Evolutionary conservation across 2,329 filamentous ascomycete species (phyloP).

Genomic region (Periconia sp.): DNA sequence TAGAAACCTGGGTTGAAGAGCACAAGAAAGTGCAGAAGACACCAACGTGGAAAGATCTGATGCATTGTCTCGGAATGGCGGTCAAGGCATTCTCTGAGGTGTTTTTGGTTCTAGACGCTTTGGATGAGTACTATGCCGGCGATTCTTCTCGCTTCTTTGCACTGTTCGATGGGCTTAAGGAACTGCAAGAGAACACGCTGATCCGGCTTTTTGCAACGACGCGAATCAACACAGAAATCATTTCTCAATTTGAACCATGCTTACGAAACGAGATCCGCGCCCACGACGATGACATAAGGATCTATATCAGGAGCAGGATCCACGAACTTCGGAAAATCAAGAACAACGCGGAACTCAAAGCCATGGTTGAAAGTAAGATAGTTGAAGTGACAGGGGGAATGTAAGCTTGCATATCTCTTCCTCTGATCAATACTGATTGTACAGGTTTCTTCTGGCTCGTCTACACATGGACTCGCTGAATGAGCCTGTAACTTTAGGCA

Average conservation of each 20-base stretch:
- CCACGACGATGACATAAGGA: not conserved
- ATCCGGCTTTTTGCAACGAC: not conserved
- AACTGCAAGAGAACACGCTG: not conserved
- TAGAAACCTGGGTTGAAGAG: not conserved
- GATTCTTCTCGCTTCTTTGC: not conserved
- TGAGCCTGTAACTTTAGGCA: not conserved
- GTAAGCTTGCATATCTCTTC: not conserved
- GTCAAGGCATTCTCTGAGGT: not conserved
- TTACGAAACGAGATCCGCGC: not conserved
- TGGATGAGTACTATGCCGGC: constrained; percentile 23
- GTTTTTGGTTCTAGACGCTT: constrained; percentile 27
- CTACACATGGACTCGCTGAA: not conserved
- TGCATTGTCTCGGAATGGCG: not conserved
- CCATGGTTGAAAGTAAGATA: not conserved
- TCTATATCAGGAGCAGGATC: not conserved
- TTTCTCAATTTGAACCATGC: not conserved
- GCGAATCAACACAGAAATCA: not conserved
- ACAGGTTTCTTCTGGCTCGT: constrained; percentile 4
- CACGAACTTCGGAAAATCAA: not conserved
- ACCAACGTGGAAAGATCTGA: not conserved
- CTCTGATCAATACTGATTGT: not conserved
- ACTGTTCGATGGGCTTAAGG: not conserved
- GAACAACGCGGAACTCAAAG: not conserved
- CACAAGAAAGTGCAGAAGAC: not conserved
- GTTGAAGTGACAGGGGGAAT: not conserved